Conservation (phyloP, 305 asterid species). For the Withania somnifera region DNA sequence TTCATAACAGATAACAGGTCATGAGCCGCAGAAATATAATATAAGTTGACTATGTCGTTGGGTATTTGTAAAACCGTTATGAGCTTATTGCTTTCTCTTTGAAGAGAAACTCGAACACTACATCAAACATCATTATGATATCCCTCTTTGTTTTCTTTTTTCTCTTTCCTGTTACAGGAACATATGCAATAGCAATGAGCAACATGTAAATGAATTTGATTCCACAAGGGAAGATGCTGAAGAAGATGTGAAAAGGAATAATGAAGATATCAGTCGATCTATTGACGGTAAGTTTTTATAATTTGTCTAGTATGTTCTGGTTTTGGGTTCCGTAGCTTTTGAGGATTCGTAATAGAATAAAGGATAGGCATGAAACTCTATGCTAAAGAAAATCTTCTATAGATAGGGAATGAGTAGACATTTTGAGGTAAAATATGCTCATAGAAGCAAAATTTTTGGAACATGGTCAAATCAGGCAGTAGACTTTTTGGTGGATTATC, state of each 20-base stretch:
- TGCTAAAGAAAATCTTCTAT: neutral
- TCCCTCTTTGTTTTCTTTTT: neutral
- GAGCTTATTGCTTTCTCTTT: neutral
- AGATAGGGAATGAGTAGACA: neutral
- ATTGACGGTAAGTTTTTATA: constrained; percentile 23
- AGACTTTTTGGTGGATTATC: neutral
- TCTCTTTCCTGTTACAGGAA: constrained; percentile 26
- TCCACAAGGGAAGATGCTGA: constrained; percentile 36
- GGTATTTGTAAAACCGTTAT: neutral
- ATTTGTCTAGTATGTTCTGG: neutral
- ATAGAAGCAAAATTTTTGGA: neutral
- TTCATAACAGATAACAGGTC: neutral
- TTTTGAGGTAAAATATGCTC: neutral
- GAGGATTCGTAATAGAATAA: neutral
- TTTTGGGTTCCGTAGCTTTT: neutral
- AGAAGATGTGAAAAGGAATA: constrained; percentile 29
- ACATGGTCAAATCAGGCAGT: neutral
- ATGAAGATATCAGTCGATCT: constrained; percentile 28
- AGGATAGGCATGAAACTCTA: neutral
- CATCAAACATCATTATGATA: neutral
- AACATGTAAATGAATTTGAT: constrained; percentile 43
- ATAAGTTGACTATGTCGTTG: neutral
- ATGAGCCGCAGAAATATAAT: neutral
- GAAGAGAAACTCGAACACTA: neutral
- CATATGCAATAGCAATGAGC: constrained; percentile 34